These are phyloP conservation scores for Nakazawaea anatomiae DNA, from an alignment of 805 yeast species.

Conservation along the genomic window DNA sequence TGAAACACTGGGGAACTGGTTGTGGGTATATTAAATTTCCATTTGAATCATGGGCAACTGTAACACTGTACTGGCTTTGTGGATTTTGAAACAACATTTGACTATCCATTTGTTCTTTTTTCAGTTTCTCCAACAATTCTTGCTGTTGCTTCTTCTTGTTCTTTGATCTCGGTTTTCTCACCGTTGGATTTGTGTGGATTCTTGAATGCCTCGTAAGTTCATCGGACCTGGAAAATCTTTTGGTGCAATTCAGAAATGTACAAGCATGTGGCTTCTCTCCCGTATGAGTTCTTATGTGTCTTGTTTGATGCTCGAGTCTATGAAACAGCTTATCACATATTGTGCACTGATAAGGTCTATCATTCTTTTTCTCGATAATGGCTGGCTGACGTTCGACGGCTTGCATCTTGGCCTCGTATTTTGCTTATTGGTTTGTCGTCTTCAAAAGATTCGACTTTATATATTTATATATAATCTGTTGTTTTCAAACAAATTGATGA, in stretches of 20 bases:
- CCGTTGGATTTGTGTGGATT: slow-evolving; percentile 67
- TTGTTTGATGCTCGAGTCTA: slow-evolving; percentile 70
- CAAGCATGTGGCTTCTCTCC: slow-evolving; percentile 82
- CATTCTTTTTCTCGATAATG: slow-evolving; percentile 28
- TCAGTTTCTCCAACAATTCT: slow-evolving; percentile 7
- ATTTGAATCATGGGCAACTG: slow-evolving; percentile 12
- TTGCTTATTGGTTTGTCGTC: not conserved
- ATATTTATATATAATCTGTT: not conserved
- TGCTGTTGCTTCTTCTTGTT: slow-evolving; percentile 26
- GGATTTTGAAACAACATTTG: not conserved
- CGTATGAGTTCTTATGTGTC: slow-evolving; percentile 76
- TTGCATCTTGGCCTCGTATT: not conserved
- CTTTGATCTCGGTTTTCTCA: slow-evolving; percentile 53
- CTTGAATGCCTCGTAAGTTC: slow-evolving; percentile 70
- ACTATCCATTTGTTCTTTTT: not conserved
- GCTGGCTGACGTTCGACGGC: slow-evolving; percentile 9
- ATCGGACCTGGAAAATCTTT: slow-evolving; percentile 64
- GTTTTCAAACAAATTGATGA: not conserved
- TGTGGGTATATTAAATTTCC: slow-evolving; percentile 12
- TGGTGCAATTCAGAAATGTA: slow-evolving; percentile 63
- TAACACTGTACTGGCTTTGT: slow-evolving; percentile 2
- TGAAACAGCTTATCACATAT: slow-evolving; percentile 72
- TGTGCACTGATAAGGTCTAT: slow-evolving; percentile 66
- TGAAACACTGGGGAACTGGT: slow-evolving; percentile 11
- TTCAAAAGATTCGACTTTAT: too few species aligned